Conservation (phyloP, 805 yeast genomes). For the Debaryomyces prosopidis region DNA sequence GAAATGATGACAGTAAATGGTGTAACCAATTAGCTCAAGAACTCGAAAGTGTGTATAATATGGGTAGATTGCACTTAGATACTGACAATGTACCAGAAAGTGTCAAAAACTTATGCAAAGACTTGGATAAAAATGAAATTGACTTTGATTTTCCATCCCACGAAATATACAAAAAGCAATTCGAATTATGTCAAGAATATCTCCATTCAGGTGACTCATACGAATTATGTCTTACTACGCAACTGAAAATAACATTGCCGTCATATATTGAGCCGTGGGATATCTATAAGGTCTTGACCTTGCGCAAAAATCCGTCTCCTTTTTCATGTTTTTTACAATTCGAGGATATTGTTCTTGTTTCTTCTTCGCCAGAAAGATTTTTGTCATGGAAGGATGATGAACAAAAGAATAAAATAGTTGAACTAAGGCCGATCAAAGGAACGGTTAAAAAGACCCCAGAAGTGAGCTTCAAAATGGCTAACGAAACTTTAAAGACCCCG, state of each 20-base stretch:
- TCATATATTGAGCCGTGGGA: slow-evolving; percentile 64
- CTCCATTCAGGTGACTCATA: slow-evolving; percentile 85
- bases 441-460: slow-evolving; percentile 72
- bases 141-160: slow-evolving; percentile 52
- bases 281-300: slow-evolving; percentile 69
- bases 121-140: slow-evolving; percentile 24
- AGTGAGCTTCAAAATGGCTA: slow-evolving; percentile 59
- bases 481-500: slow-evolving; percentile 68
- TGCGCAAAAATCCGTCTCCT: slow-evolving; percentile 82
- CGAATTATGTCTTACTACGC: slow-evolving; percentile 87
- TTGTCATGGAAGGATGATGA: slow-evolving; percentile 63
- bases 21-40: slow-evolving; percentile 17
- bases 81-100: slow-evolving; percentile 21
- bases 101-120: slow-evolving; percentile 23
- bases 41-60: slow-evolving; percentile 8
- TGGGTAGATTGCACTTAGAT: slow-evolving; percentile 13
- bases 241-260: slow-evolving; percentile 60
- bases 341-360: slow-evolving; percentile 61
- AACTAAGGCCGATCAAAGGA: slow-evolving; percentile 94
- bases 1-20: slow-evolving; percentile 39
- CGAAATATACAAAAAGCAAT: slow-evolving; percentile 52
- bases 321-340: slow-evolving; percentile 80
- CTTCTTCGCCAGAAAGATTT: slow-evolving; percentile 95
- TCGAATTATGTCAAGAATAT: slow-evolving; percentile 63
- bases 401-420: slow-evolving; percentile 45